Percentiles rank a stretch among this genome's conserved stretches.
These are phyloP conservation scores for Boletus sp. DNA, from an alignment of 768 basidiomycete genomes.

Conservation along the genomic window DNA sequence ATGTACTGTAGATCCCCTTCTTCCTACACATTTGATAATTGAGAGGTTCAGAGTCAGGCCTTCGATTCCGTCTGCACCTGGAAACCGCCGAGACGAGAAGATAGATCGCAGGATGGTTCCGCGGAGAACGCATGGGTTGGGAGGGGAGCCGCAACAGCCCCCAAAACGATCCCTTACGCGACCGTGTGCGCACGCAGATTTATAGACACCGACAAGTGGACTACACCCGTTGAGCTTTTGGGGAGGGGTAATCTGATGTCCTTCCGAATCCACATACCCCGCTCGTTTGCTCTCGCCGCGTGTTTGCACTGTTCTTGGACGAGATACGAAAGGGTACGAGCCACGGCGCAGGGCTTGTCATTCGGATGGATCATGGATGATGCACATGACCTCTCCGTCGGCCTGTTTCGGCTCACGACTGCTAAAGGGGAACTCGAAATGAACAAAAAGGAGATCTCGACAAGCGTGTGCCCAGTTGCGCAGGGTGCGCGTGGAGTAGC, in stretches of 20 bases:
- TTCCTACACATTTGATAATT: background rate
- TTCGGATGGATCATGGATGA: background rate
- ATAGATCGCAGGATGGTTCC: background rate
- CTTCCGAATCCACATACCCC: background rate
- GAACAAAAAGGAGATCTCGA: background rate
- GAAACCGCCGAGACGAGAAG: background rate
- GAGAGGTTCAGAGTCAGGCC: background rate
- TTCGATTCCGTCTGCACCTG: background rate
- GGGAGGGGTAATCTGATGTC: background rate
- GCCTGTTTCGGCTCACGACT: background rate
- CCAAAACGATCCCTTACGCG: background rate
- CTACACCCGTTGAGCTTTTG: background rate
- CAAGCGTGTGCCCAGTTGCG: background rate
- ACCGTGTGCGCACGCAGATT: background rate
- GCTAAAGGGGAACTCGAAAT: background rate
- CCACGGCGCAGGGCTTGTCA: background rate
- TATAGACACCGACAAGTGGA: background rate
- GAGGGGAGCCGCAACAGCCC: background rate
- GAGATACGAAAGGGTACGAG: background rate
- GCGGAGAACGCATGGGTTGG: background rate
- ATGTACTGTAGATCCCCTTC: background rate
- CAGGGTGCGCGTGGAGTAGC: background rate
- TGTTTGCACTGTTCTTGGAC: background rate
- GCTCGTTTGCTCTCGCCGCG: background rate
- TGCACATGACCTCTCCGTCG: background rate